Evolutionary conservation across 2,329 filamentous ascomycete species (phyloP), one percentile per base, ranked within the genome.

Genomic region (Microdochium nivale): DNA sequence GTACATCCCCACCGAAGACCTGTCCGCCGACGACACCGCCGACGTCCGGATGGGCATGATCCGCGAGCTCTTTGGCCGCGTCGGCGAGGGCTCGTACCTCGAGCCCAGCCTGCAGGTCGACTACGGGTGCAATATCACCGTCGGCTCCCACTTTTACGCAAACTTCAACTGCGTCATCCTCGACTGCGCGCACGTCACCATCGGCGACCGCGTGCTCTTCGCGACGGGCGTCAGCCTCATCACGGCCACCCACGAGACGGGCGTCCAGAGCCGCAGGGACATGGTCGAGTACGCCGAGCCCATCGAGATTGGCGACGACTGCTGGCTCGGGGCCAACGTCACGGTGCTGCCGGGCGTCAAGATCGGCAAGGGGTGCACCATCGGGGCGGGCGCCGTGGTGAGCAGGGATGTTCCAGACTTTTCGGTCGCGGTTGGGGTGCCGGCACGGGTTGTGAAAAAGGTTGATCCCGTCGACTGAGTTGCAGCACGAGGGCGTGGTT

Each of bases 221-320:
- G 88, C 86, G 0, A 86, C 88, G 0, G 84, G 83, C 58, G 86
- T 91, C 0, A 80, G 74, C 49, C 78, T 94, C 51, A 88, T 81
- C 62, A 80, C 81, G 2, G 88, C 80, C 1, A 86, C 81, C 0
- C 88, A 94, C 64, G 86, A 88, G 48, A 72, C 86, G 0, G 86
- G 86, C 57, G 71, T 78, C 1, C 69, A 71, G 50, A 73, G 69
- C 2, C 70, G 77, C 19, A 66, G 75, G 24, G 70, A 76, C 35
- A 66, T 65, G 16, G 65, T 76, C 50, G 75, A 78, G 56, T 78
- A 71, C 52, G 76, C 74, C 0, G 64, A 64, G 14, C 63, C 70
- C 2, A 70, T 80, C 35, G 62, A 57, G 2, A 78, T 80, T 33
- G 76, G 70, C 1, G 70, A 79, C 47, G 76, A 80, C 59, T 79